Percentiles rank a stretch among this genome's conserved stretches.
These are phyloP conservation scores for Globisporangium alternatum DNA, from an alignment of 352 stramenopile genomes.

Conservation along the genomic window DNA sequence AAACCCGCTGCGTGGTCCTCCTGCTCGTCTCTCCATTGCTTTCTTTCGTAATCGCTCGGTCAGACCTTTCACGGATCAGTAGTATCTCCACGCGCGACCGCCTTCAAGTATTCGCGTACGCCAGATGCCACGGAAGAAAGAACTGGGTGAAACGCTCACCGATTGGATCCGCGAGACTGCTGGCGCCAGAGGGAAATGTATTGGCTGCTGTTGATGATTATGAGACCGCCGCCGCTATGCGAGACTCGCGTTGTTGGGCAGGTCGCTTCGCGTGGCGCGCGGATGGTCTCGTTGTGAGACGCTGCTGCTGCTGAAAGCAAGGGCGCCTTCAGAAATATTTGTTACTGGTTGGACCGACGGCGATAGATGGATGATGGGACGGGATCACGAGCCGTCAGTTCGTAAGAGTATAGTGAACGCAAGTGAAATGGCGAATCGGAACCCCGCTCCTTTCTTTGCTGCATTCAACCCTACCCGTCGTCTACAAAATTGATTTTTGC, in stretches of 20 bases:
- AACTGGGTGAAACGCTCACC: not conserved
- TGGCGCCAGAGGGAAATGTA: not conserved
- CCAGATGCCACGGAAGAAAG: slow-evolving; percentile 6
- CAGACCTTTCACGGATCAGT: not conserved
- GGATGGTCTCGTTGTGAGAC: not conserved
- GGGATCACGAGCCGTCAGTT: not conserved
- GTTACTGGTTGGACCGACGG: not conserved
- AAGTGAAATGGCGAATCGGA: slow-evolving; percentile 2
- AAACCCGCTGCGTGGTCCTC: not conserved
- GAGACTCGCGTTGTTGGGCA: not conserved
- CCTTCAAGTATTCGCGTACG: slow-evolving; percentile 2
- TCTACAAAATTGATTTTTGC: not conserved
- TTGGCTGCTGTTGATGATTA: not conserved
- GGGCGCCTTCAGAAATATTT: slow-evolving; percentile 4
- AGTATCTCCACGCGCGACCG: not conserved
- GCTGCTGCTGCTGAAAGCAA: too few species aligned
- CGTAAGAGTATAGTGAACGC: not conserved
- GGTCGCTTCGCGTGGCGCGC: not conserved
- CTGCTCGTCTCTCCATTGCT: slow-evolving; percentile 6
- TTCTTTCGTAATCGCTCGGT: not conserved
- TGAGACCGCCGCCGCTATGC: not conserved
- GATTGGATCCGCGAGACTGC: not conserved
- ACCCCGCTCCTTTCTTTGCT: not conserved
- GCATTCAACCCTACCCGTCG: slow-evolving; percentile 1
- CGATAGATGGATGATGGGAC: not conserved